Percentiles rank a stretch among this genome's conserved stretches.
phyloP scores from a whole-genome alignment of 2,329 filamentous ascomycete genomes.

The Cladophialophora immunda region DNA sequence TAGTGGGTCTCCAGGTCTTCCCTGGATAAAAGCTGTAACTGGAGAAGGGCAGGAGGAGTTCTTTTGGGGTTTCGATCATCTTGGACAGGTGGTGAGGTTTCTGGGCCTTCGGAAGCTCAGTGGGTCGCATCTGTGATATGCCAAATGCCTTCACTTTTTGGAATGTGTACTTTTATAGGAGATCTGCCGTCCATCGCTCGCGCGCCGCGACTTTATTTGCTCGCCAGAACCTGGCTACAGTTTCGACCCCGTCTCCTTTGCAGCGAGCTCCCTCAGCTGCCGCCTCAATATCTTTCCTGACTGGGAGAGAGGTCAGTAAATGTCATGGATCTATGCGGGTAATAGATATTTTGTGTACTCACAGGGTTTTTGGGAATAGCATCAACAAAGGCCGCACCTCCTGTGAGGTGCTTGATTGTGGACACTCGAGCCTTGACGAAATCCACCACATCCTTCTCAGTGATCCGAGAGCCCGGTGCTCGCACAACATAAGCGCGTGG shows the following conservation, averaged over 20 bases:
- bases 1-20: conserved; percentile 67
- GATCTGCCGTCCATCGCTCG: neutral
- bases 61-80: conserved; percentile 69
- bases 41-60: conserved; percentile 60
- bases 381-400: conserved; percentile 56
- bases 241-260: conserved; percentile 25
- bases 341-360: conserved; percentile 1
- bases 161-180: neutral
- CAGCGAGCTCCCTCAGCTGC: conserved; percentile 33
- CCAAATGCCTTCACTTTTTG: neutral
- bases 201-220: neutral
- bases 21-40: conserved; percentile 67
- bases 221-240: conserved; percentile 9
- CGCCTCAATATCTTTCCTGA: conserved; percentile 59
- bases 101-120: conserved; percentile 57
- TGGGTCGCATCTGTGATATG: conserved; percentile 21
- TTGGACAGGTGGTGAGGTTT: conserved; percentile 63
- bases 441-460: conserved; percentile 49
- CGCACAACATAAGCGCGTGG: conserved; percentile 44
- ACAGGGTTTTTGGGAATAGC: conserved; percentile 55
- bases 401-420: conserved; percentile 55
- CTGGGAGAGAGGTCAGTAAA: conserved; percentile 4
- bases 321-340: neutral
- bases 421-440: conserved; percentile 56
- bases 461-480: conserved; percentile 46